These are phyloP conservation scores for Zygotorulaspora sp. DNA, from an alignment of 805 yeast genomes.

Conservation along the genomic window DNA sequence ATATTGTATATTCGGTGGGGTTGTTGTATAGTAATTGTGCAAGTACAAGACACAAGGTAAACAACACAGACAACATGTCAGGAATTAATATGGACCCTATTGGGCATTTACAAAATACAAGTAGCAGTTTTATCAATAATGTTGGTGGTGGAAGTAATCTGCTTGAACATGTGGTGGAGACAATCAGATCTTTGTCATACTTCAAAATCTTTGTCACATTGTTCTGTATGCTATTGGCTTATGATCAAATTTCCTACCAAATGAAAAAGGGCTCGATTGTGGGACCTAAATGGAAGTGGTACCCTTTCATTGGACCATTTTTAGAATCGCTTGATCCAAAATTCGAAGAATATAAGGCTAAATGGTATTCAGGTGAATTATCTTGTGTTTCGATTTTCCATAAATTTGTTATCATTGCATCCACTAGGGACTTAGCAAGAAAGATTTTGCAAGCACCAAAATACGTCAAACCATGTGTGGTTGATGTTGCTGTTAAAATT, in stretches of 20 bases:
- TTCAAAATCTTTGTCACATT: slow-evolving; percentile 47
- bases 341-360: slow-evolving; percentile 85
- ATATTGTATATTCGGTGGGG: too few relatives aligned
- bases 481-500: slow-evolving; percentile 92
- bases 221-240: slow-evolving; percentile 47
- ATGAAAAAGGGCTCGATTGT: slow-evolving; percentile 80
- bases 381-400: slow-evolving; percentile 98
- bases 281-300: slow-evolving; percentile 81
- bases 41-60: too few relatives aligned
- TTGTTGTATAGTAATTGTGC: too few relatives aligned
- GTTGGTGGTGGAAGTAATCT: slow-evolving; percentile 3
- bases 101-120: slow-evolving; percentile 11
- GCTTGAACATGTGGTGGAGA: slow-evolving; percentile 8
- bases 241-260: slow-evolving; percentile 77
- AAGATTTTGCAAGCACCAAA: slow-evolving; percentile 80
- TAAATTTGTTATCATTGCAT: slow-evolving; percentile 93
- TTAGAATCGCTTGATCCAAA: slow-evolving; percentile 92
- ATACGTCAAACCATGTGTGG: slow-evolving; percentile 95
- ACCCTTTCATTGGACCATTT: slow-evolving; percentile 97
- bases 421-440: slow-evolving; percentile 81
- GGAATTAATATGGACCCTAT: slow-evolving; percentile 12
- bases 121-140: slow-evolving; percentile 4
- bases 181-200: slow-evolving; percentile 43
- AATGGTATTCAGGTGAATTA: slow-evolving; percentile 92
- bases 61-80: too few relatives aligned